Conservation (phyloP, 768 basidiomycete species). For the Serendipita sp. region DNA sequence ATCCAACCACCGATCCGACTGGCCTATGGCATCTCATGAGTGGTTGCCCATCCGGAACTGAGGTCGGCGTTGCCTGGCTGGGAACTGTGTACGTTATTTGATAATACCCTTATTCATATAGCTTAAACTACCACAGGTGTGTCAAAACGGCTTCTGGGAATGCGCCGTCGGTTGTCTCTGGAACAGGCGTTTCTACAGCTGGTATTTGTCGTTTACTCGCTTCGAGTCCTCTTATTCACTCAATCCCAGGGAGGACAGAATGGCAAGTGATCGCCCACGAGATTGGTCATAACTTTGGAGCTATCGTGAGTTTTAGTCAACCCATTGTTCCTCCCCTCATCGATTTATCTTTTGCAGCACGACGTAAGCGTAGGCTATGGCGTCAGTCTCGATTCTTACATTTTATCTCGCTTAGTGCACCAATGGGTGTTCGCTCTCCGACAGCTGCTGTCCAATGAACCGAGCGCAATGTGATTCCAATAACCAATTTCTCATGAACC, state of each 20-base stretch:
- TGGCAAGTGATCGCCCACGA: conserved; percentile 77
- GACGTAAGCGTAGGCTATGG: not conserved
- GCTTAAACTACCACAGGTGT: conserved; percentile 26
- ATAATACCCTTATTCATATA: not conserved
- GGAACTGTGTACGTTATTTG: conserved; percentile 42
- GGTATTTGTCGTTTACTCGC: conserved; percentile 13
- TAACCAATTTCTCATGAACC: conserved; percentile 69
- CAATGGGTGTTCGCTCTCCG: conserved; percentile 40
- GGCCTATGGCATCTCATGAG: conserved; percentile 87
- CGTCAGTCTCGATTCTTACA: not conserved
- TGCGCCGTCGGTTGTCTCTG: conserved; percentile 43
- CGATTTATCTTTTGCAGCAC: not conserved
- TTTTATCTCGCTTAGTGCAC: conserved; percentile 33
- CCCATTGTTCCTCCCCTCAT: conserved; percentile 6
- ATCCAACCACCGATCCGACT: conserved; percentile 33
- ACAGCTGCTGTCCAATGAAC: conserved; percentile 54
- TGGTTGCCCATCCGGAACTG: conserved; percentile 62
- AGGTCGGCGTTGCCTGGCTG: conserved; percentile 81
- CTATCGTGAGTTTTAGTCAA: conserved; percentile 55
- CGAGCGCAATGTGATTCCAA: conserved; percentile 44
- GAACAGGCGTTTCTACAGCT: conserved; percentile 67
- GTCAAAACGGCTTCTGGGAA: conserved; percentile 34
- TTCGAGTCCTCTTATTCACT: no score
- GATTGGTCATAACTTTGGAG: conserved; percentile 79
- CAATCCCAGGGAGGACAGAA: conserved; percentile 35